phyloP scores from a whole-genome alignment of 2,329 filamentous ascomycete genomes.

The Alternaria metachromatica region DNA sequence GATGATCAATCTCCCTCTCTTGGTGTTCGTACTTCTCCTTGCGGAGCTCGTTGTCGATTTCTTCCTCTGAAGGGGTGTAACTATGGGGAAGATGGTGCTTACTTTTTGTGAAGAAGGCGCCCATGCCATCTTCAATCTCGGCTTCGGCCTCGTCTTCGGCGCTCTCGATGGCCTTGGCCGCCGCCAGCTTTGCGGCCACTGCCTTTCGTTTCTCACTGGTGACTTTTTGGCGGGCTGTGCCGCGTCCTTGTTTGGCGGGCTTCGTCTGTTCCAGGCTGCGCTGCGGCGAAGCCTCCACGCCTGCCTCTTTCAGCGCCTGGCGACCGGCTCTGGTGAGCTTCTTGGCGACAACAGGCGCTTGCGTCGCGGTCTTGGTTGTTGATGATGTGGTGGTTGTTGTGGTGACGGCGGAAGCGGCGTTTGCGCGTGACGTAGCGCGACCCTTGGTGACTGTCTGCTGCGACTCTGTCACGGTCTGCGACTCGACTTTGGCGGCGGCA shows the following conservation, averaged over 20 bases:
- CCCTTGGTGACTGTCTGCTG: constrained; percentile 10
- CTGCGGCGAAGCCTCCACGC: constrained; percentile 22
- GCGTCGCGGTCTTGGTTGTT: background rate
- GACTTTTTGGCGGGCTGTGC: constrained; percentile 3
- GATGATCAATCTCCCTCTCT: constrained; percentile 16
- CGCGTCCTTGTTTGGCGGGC: constrained; percentile 18
- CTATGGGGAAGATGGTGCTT: constrained; percentile 13
- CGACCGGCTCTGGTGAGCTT: constrained; percentile 23
- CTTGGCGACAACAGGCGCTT: constrained; percentile 4
- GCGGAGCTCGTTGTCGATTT: background rate
- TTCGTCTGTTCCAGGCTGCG: constrained; percentile 19
- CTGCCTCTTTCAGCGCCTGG: constrained; percentile 15
- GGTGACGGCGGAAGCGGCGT: constrained; percentile 7
- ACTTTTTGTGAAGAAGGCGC: constrained; percentile 31
- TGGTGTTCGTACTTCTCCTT: constrained; percentile 2
- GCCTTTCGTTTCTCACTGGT: constrained; percentile 14
- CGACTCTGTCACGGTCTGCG: constrained; percentile 13
- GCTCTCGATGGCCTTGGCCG: constrained; percentile 13
- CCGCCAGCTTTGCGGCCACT: constrained; percentile 6
- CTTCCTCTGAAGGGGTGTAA: background rate
- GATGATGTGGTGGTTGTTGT: constrained; percentile 13
- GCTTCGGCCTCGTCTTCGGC: constrained; percentile 17
- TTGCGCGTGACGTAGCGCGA: constrained; percentile 18
- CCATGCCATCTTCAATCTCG: constrained; percentile 20
- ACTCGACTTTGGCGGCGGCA: constrained; percentile 13